Base-by-base conservation (phyloP, 2,329 filamentous ascomycete species). In the Sarocladium brachiariae region DNA sequence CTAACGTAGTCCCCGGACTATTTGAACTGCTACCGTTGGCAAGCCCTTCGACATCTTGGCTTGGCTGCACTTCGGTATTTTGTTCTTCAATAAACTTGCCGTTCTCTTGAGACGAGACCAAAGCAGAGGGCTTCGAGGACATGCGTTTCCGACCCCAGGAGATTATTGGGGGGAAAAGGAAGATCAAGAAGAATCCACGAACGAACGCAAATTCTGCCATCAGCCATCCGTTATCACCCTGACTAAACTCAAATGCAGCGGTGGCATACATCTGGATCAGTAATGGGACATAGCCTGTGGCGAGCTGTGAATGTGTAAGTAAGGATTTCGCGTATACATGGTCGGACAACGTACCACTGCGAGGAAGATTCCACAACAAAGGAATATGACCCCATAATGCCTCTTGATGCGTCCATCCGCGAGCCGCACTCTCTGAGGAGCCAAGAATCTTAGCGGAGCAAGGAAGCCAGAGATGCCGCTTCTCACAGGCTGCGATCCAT, bases 201-300 rank as follows among this genome's bases (percentile, higher is more conserved):
- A 81, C 74, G 19, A 77, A 68, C 1, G 75, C 72, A 57, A 76
- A 79, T 50, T 72, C 74, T 0, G 76, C 74, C 73, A 81, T 79
- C 37, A 81, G 69, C 62, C 69, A 75, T 5, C 77, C 77, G 51
- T 81, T 81, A 50, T 79, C 70, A 1, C 65, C 70, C n/a, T 78
- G 78, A 43, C 67, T 67, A 52, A 81, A 82, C 52, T 70, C 66
- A 54, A 81, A 81, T 0, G 67, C 68, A 1, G 77, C 72, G 0
- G 78, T 80, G 2, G 76, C 76, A 51, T 80, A 81, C 70, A 81
- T 73, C 54, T 81, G 78, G 27, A 81, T 72, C 0, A 88, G 66
- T 0, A 79, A 70, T 0, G 81, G 79, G 0, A 84, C 82, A 51
- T 86, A 88, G 2, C 81, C 83, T 0, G 84, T 87, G 0, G 84